These are phyloP conservation scores for Wallacemonas sp. DNA, from an alignment of 208 protist species.

Conservation along the genomic window DNA sequence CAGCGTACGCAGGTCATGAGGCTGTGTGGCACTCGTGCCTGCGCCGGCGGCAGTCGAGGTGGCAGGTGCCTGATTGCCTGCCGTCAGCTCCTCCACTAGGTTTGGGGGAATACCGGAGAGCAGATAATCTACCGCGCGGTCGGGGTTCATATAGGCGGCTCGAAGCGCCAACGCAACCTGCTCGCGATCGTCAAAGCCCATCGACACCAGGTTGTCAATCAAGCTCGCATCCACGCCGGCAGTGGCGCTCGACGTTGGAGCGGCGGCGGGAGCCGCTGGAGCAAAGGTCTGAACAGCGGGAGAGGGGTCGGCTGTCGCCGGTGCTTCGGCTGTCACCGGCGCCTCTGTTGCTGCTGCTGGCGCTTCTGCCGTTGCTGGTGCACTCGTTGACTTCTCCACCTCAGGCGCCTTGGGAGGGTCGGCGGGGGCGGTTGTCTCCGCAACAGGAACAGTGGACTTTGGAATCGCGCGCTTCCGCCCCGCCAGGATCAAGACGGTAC, in stretches of 20 bases:
- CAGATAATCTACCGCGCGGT: constrained; percentile 88
- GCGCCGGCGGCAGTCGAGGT: background rate
- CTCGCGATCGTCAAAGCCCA: constrained; percentile 85
- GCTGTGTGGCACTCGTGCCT: background rate
- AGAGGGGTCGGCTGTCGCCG: constrained; percentile 11
- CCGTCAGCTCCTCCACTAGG: constrained; percentile 38
- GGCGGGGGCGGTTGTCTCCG: constrained; percentile 11
- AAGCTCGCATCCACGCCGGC: constrained; percentile 46
- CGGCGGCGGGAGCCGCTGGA: background rate
- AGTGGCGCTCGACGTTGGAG: constrained; percentile 12
- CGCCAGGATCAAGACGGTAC: constrained; percentile 60
- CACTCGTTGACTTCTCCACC: background rate
- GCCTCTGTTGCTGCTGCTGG: background rate
- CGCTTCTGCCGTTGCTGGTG: constrained; percentile 13
- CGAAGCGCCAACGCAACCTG: constrained; percentile 75
- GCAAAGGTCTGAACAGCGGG: background rate
- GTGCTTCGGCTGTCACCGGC: background rate
- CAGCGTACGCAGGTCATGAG: constrained; percentile 37
- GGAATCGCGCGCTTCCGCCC: constrained; percentile 75
- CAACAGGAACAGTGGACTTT: constrained; percentile 24
- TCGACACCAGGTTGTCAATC: constrained; percentile 78
- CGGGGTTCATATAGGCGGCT: constrained; percentile 84
- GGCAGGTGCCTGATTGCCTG: background rate
- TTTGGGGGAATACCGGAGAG: constrained; percentile 71
- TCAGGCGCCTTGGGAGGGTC: constrained; percentile 12